phyloP scores from a whole-genome alignment of 2,329 filamentous ascomycete species.

The Cryphonectria naterciae region DNA sequence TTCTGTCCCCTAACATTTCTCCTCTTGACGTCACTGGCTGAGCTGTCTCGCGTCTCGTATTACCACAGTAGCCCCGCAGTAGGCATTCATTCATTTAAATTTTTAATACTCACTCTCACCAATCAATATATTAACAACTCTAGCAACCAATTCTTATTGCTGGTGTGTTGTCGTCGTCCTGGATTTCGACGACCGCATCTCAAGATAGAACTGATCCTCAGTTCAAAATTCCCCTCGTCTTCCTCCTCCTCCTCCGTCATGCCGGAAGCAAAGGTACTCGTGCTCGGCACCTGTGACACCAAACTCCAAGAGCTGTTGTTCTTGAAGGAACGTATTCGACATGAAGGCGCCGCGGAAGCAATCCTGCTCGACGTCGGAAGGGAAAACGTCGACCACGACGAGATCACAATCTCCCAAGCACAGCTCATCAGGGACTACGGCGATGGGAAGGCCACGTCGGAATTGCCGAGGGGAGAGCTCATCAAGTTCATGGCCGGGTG shows the following conservation, averaged over 20 bases:
- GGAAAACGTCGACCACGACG: constrained; percentile 42
- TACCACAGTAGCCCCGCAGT: constrained; percentile 19
- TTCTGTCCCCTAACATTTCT: neutral
- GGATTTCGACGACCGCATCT: neutral
- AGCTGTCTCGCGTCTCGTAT: neutral
- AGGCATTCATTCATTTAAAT: neutral
- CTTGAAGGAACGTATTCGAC: constrained; percentile 50
- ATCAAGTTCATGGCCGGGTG: constrained; percentile 58
- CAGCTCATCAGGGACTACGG: constrained; percentile 45
- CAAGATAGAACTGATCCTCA: neutral
- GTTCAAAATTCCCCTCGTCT: neutral
- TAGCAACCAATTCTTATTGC: neutral
- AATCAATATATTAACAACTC: neutral
- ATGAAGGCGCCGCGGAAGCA: constrained; percentile 33
- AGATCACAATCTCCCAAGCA: constrained; percentile 52
- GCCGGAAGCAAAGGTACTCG: constrained; percentile 47
- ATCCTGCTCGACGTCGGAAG: constrained; percentile 53
- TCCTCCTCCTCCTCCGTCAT: neutral
- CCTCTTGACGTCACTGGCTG: constrained; percentile 16
- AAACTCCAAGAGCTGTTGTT: constrained; percentile 64
- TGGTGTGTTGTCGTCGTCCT: neutral
- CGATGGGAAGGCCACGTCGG: constrained; percentile 38
- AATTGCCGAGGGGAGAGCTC: constrained; percentile 56
- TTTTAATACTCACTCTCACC: neutral
- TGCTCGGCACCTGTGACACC: constrained; percentile 68